phyloP scores from a whole-genome alignment of 192 early-diverging fungal genomes.

The Backusella circina region DNA sequence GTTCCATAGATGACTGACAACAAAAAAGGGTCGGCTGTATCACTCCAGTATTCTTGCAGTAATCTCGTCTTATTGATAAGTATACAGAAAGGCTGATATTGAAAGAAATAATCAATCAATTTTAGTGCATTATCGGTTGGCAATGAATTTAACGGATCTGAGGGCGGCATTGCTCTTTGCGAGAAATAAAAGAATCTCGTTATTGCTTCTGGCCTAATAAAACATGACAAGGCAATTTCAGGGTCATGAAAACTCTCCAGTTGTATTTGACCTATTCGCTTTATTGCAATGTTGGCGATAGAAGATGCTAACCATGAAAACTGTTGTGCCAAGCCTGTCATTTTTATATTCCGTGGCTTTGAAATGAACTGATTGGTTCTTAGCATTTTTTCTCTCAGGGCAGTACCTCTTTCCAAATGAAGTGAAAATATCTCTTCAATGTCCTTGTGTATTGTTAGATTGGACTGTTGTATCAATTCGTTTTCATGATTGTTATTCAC shows the following conservation, averaged over 20 bases:
- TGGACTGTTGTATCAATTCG: background rate
- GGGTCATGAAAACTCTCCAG: background rate
- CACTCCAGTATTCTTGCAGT: conserved; percentile 26
- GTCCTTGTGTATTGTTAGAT: background rate
- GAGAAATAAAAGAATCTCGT: background rate
- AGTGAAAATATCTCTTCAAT: background rate
- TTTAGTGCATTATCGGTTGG: conserved; percentile 14
- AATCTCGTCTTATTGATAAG: conserved; percentile 28
- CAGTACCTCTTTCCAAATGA: background rate
- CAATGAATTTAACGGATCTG: conserved; percentile 15
- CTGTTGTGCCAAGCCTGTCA: background rate
- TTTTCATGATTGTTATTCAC: background rate
- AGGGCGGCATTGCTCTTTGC: background rate
- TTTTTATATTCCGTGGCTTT: background rate
- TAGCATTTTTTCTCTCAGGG: background rate
- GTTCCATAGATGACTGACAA: conserved; percentile 24
- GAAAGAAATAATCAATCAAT: conserved; percentile 27
- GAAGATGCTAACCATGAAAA: background rate
- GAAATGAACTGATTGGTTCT: background rate
- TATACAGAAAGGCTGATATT: conserved; percentile 10
- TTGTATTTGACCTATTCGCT: background rate
- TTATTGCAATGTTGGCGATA: background rate
- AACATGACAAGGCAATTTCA: background rate
- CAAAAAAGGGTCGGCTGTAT: conserved; percentile 22
- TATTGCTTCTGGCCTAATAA: background rate